These are phyloP conservation scores for Beta corolliflora DNA, from an alignment of 179 eudicot genomes.

Conservation along the genomic window DNA sequence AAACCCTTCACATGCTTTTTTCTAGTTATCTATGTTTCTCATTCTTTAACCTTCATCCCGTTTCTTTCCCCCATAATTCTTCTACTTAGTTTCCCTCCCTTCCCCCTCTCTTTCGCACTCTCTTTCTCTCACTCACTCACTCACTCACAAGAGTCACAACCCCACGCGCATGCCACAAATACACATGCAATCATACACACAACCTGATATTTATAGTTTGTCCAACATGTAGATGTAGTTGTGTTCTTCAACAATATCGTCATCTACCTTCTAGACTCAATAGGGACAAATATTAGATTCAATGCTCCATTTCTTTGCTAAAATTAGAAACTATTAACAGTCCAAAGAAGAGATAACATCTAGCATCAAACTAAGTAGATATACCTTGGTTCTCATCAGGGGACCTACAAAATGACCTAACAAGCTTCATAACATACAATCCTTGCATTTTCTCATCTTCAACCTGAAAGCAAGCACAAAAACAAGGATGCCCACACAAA, in stretches of 20 bases:
- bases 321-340: not conserved
- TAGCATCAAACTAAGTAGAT: not conserved
- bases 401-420: constrained; percentile 88
- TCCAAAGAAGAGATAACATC: constrained; percentile 1
- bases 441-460: constrained; percentile 91
- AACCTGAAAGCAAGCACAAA: constrained; percentile 39
- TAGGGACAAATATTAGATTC: not conserved
- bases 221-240: not conserved
- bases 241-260: not conserved
- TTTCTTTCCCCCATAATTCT: not conserved
- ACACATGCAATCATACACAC: not conserved
- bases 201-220: not conserved
- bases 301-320: not conserved
- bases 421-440: constrained; percentile 80
- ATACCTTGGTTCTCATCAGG: constrained; percentile 62
- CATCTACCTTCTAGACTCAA: not conserved
- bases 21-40: not conserved
- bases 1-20: not conserved
- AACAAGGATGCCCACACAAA: constrained; percentile 15
- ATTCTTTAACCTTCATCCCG: not conserved
- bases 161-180: not conserved
- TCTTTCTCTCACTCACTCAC: not conserved
- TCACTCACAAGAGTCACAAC: not conserved
- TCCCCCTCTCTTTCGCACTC: too few species aligned
- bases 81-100: not conserved